Evolutionary conservation across 2,329 filamentous ascomycete genomes (phyloP), one percentile per base, ranked within the genome.

Genomic region (Colletotrichum musae): DNA sequence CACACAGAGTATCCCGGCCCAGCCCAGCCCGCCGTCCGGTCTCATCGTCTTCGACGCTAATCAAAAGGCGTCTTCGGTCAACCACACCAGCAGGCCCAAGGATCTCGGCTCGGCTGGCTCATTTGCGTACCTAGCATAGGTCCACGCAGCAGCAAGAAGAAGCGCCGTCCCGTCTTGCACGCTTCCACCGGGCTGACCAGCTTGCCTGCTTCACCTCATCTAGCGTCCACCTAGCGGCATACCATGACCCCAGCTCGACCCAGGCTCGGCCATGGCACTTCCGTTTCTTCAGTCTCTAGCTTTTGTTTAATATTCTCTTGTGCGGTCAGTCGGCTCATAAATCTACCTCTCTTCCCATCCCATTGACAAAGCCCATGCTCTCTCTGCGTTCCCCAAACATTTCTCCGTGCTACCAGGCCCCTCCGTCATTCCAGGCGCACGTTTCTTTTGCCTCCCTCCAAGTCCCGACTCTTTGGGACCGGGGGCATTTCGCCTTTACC

Each of bases 401-500:
- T 36, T 36, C 32, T 36, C 32, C 32, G 32, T 36, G 32, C 32
- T 36, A 36, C 32, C 32, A 36, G 32, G 32, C 32, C 32, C 32
- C 32, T 36, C 32, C 32, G 32, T 36, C 32, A 36, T 36, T 36
- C 32, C 32, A 36, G 7, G 32, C 32, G 32, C 32, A 36, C 32
- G 7, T 21, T 50, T 50, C 47, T 50, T 50, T 50, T 24, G n/a
- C 21, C 47, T 50, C n/a, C 10, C 12, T 18, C 12, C 18, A 24
- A 50, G 12, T 18, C 32, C 66, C 62, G 66, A 69, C 56, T 26
- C 43, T 56, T 32, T 54, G 62, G 66, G 3, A 32, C 50, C 41
- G 62, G 51, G 32, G 43, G 51, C 50, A 47, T 58, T 21, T 16
- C 32, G 28, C 24, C 53, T 41, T 32, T 66, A 66, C 62, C 66